These are phyloP conservation scores for Scleroderma bovista DNA, from an alignment of 768 basidiomycete species.

Conservation along the genomic window DNA sequence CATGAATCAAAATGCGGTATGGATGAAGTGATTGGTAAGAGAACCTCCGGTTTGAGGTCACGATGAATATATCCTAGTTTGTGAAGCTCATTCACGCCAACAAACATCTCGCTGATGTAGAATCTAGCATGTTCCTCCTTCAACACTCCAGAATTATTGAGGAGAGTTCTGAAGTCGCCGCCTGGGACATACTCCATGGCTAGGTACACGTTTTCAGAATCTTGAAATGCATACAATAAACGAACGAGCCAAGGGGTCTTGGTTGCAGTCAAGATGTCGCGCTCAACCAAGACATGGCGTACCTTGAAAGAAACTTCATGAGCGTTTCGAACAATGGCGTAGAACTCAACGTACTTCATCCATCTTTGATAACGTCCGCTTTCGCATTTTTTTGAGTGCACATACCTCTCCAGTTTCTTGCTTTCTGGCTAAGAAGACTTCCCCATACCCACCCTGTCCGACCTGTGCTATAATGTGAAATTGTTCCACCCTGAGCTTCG, in stretches of 20 bases:
- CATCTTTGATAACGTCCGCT: slow-evolving; percentile 94
- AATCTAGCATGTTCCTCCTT: slow-evolving; percentile 97
- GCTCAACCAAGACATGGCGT: slow-evolving; percentile 95
- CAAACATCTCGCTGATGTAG: slow-evolving; percentile 98
- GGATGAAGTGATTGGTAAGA: slow-evolving; percentile 9
- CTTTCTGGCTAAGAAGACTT: slow-evolving; percentile 93
- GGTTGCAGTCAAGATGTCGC: slow-evolving; percentile 95
- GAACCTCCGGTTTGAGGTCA: slow-evolving; percentile 94
- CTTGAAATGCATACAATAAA: slow-evolving; percentile 95
- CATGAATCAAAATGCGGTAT: not conserved
- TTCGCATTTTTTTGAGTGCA: slow-evolving; percentile 96
- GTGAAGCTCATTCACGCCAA: slow-evolving; percentile 88
- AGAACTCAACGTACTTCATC: slow-evolving; percentile 65
- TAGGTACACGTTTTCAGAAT: slow-evolving; percentile 83
- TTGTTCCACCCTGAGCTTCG: slow-evolving; percentile 89
- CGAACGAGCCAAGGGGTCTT: slow-evolving; percentile 97
- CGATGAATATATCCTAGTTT: slow-evolving; percentile 98
- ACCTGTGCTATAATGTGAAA: slow-evolving; percentile 99
- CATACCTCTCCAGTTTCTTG: slow-evolving; percentile 95
- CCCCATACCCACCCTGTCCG: slow-evolving; percentile 98
- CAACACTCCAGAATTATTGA: slow-evolving; percentile 96
- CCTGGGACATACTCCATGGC: slow-evolving; percentile 99
- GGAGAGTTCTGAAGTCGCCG: slow-evolving; percentile 94
- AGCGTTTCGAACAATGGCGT: not conserved
- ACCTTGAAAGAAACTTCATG: slow-evolving; percentile 44